Evolutionary conservation across 2,329 filamentous ascomycete species (phyloP).

Genomic region (Ilyonectria sp.): DNA sequence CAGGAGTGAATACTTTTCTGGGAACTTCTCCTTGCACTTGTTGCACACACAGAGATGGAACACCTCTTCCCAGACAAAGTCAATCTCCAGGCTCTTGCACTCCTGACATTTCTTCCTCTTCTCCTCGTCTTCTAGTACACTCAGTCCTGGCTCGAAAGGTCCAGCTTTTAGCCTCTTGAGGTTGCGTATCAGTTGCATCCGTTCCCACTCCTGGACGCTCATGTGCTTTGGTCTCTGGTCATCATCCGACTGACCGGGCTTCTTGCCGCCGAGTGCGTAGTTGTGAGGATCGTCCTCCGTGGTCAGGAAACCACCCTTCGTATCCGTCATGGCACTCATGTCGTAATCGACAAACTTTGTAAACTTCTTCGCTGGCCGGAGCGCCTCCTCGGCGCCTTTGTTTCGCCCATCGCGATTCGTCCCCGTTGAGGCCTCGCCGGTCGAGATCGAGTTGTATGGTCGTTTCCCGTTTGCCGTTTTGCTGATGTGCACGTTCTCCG

Average conservation of each 20-base stretch:
- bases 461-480: conserved; percentile 74
- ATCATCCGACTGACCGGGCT: conserved; percentile 52
- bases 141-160: conserved; percentile 91
- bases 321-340: conserved; percentile 98
- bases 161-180: conserved; percentile 82
- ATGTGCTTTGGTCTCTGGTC: conserved; percentile 85
- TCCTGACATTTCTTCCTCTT: conserved; percentile 85
- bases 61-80: conserved; percentile 94
- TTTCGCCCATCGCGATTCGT: conserved; percentile 80
- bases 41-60: conserved; percentile 84
- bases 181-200: conserved; percentile 80
- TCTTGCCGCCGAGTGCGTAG: conserved; percentile 73
- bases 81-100: conserved; percentile 88
- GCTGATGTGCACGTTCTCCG: conserved; percentile 72
- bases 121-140: conserved; percentile 75
- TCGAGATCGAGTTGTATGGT: conserved; percentile 74
- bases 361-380: conserved; percentile 88
- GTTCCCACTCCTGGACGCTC: conserved; percentile 93
- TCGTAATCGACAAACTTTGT: conserved; percentile 97
- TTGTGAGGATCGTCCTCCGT: conserved; percentile 93
- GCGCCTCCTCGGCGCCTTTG: conserved; percentile 62
- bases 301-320: conserved; percentile 95
- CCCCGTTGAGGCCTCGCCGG: conserved; percentile 59
- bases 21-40: conserved; percentile 88
- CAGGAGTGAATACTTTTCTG: conserved; percentile 94